Base-by-base conservation (phyloP, 306 rosid species). In the Cucumis sativus region DNA sequence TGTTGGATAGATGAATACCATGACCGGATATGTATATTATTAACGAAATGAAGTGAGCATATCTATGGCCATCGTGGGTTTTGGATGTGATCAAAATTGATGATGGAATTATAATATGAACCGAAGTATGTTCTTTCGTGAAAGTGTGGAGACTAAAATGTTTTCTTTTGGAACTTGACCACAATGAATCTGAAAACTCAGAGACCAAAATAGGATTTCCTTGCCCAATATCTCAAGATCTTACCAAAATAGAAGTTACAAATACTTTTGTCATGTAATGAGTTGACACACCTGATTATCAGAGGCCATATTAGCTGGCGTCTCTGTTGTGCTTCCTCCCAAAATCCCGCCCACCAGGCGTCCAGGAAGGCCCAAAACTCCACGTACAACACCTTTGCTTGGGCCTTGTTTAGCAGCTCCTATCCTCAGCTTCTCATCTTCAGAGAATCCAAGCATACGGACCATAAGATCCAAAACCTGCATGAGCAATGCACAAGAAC, bases 381-480 rank as follows among this genome's bases (percentile, higher is more conserved):
- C 98, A 40, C 93, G 96, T 54, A 95, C 97, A 80, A 95, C 98
- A 78, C 98, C 97, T 87, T 89, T 92, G 81, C 97, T 93, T 37
- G 88, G 83, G 81, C 91, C 92, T 74, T 90, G 93, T 83, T 86
- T 96, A 82, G 98, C 96, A 65, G 81, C 84, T 25, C 98, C 98
- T 77, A 95, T 92, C 84, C 97, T 90, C 86, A 87, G 91, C 79
- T 95, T 95, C 79, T 95, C 98, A 77, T 95, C 98, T 6, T 89
- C 86, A 78, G 93, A 85, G 86, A 95, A 95, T 62, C 98, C 98
- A 52, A 95, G 91, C 98, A 95, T 89, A 74, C 97, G 96, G 79
- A 90, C 97, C 98, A 95, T 92, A 69, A 95, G 91, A 82, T 92
- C 98, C 87, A 95, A 86, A 79, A 95, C 98, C 98, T 95, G 79